Base-by-base conservation (phyloP, 441 rosid species). In the Rhodomyrtus psidioides region DNA sequence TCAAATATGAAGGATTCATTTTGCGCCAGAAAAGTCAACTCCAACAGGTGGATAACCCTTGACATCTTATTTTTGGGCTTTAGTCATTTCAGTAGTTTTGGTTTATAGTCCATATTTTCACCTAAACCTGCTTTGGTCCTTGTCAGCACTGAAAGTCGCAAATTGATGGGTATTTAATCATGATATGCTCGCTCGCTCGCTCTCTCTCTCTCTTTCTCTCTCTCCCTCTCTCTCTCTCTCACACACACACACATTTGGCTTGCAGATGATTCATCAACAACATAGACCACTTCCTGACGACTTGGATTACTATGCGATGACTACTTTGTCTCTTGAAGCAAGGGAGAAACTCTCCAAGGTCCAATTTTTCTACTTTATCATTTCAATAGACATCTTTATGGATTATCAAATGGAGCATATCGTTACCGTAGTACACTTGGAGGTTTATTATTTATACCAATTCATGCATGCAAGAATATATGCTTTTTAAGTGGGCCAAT, bases 271-370 rank as follows among this genome's bases (percentile, higher is more conserved):
- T 84, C 95, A 90, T 88, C 94, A 97, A 92, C 95, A 95, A 90
- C 94, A 94, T 89, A 93, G 95, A 91, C 91, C 88, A 83, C 97
- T 97, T 91, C 95, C 99, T n/a, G 92, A 92, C 23, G 92, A 94
- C 94, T 92, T 97, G 93, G 97, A 97, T 93, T 97, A 97, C 94
- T 65, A 90, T 91, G 90, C 94, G 53, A 93, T 97, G 98, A 92
- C 93, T 88, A 96, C 96, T 54, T 87, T 97, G 88, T 97, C 98
- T 19, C 94, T 91, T 70, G 99, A 97, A 94, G 94, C 98, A 23
- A 97, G 99, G 55, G 98, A 97, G 89, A 97, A 97, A 85, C 97
- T 97, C 84, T 95, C 99, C 84, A 97, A 97, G 98, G 99, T 97
- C 21, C 57, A 28, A 42, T 55, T 21, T 53, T 30, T 81, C 81